Evolutionary conservation across 768 basidiomycete genomes (phyloP), one percentile per base, ranked within the genome.

Genomic region (Panaeolus papilionaceus): DNA sequence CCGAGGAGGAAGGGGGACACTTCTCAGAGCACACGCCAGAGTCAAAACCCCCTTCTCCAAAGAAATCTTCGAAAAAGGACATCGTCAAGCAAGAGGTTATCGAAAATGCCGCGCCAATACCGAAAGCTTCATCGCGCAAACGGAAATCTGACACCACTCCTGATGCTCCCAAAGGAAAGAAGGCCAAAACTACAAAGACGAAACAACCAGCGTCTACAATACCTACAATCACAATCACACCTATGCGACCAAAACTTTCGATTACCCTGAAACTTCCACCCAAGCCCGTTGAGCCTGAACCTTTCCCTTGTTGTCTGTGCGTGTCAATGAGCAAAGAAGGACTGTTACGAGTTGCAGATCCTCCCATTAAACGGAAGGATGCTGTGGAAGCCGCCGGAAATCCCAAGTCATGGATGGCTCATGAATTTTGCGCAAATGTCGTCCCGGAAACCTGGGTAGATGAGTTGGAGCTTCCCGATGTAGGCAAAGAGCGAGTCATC

Each of bases 361-460:
- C 90, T 18, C 92, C 92, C 2, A 64, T 81, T 6, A 79, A 82
- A 38, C 80, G 85, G 71, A 87, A 81, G 69, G 89, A 89, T 62
- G 81, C 84, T 12, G 76, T 81, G 4, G 86, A 86, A 44, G 83
- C 81, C 61, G 76, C 82, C 49, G 79, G 84, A 33, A 78, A 82
- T 64, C 80, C 84, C 14, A 81, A 80, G 54, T 74, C 79, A 6
- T 93, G 92, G 91, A 84, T 85, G 84, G 94, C 93, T 0, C 95
- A 98, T 76, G 90, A 89, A 70, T 78, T 83, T 8, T 97, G 95
- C 74, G 95, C 92, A 5, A 86, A 82, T 45, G 86, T 94, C 16
- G 84, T 98, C 8, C 97, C 96, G 0, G 95, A 98, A 77, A 95
- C 96, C 0, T 97, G 95, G 91, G 87, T 97, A 26, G 95, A 95